Conservation (phyloP, 768 basidiomycete genomes). For the Amanita fuliginea region DNA sequence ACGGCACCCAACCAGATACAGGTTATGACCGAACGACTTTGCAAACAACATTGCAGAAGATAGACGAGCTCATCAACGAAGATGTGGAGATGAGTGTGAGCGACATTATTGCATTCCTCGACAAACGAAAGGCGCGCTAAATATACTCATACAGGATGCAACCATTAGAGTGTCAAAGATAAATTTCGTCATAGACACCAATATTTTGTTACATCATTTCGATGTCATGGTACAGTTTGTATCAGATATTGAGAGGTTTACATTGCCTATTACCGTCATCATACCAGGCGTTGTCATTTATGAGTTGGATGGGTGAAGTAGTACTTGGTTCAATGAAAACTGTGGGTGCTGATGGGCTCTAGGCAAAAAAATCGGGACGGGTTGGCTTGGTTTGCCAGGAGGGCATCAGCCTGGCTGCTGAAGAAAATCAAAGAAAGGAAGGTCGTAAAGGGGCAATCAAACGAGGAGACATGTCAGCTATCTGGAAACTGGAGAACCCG, state of each 20-base stretch:
- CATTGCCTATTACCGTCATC: conserved; percentile 46
- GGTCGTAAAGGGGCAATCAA: conserved; percentile 48
- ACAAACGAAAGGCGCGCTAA: not conserved
- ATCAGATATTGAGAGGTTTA: conserved; percentile 39
- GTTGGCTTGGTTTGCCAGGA: conserved; percentile 54
- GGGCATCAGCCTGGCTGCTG: conserved; percentile 60
- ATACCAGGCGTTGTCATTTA: conserved; percentile 68
- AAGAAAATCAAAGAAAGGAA: conserved; percentile 46
- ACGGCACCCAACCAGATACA: not conserved
- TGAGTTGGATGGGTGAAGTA: conserved; percentile 61
- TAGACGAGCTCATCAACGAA: conserved; percentile 46
- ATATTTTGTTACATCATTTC: conserved; percentile 61
- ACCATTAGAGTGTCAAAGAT: conserved; percentile 28
- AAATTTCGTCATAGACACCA: conserved; percentile 67
- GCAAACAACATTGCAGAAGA: conserved; percentile 30
- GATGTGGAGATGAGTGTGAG: conserved; percentile 69
- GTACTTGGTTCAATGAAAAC: not conserved
- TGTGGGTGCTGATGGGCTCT: not conserved
- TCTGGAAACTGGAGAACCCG: conserved; percentile 52
- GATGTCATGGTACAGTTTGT: conserved; percentile 56
- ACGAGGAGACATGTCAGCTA: conserved; percentile 49
- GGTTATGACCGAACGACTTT: not conserved
- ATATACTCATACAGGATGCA: conserved; percentile 18
- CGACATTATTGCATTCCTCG: not conserved
- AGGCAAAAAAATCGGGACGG: conserved; percentile 39